These are phyloP conservation scores for Fusarium tricinctum DNA, from an alignment of 2,329 filamentous ascomycete genomes.

Conservation along the genomic window DNA sequence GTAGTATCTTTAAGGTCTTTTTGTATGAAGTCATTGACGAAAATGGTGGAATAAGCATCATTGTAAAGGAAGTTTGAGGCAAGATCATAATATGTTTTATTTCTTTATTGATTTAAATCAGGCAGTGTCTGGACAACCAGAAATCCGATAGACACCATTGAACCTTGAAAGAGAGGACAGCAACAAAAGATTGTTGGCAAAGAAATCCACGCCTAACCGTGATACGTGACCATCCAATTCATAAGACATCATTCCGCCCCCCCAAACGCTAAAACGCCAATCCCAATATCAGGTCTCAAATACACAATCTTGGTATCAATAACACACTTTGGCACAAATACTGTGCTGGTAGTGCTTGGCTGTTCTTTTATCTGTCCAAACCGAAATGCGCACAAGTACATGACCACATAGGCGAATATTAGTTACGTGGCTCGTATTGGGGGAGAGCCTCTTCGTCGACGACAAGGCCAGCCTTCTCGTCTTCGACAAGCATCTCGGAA, in stretches of 20 bases:
- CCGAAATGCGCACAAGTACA: conserved; percentile 1
- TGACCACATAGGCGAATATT: conserved; percentile 1
- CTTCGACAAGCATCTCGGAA: conserved; percentile 55
- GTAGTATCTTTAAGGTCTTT: no score
- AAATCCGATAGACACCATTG: conserved; percentile 8
- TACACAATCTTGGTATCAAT: conserved; percentile 44
- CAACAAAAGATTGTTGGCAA: conserved; percentile 20
- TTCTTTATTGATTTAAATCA: conserved; percentile 3
- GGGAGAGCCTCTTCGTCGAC: conserved; percentile 53
- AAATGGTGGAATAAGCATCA: background rate
- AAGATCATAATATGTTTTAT: background rate
- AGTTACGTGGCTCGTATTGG: conserved; percentile 49
- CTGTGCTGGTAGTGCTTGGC: conserved; percentile 12
- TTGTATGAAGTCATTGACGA: background rate
- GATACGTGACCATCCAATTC: conserved; percentile 26
- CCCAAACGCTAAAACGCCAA: conserved; percentile 38
- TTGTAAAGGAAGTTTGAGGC: background rate
- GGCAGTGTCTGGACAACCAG: conserved; percentile 21
- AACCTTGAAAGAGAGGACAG: conserved; percentile 37
- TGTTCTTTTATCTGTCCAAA: conserved; percentile 2
- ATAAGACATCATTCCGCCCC: conserved; percentile 28
- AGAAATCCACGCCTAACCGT: conserved; percentile 2
- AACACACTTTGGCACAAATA: conserved; percentile 18
- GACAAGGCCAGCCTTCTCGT: conserved; percentile 68
- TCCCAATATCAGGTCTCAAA: conserved; percentile 18